These are phyloP conservation scores for Stropharia rugosoannulata DNA, from an alignment of 768 basidiomycete species.

Conservation along the genomic window DNA sequence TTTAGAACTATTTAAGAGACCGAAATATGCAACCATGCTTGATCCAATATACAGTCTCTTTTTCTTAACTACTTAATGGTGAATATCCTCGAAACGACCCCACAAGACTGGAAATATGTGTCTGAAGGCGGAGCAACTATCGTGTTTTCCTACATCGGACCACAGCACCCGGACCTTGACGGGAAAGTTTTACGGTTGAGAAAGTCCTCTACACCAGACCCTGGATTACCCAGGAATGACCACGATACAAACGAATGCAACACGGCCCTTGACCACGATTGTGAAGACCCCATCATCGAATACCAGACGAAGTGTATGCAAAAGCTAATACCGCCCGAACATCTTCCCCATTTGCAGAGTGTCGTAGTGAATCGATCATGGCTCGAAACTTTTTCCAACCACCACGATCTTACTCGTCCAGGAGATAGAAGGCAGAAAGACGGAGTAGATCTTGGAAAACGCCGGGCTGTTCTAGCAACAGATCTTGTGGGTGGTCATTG, in stretches of 20 bases:
- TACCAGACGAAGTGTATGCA: conserved; percentile 70
- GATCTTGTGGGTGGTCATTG: conserved; percentile 70
- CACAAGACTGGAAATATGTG: conserved; percentile 75
- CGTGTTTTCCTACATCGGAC: conserved; percentile 80
- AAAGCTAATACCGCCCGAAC: conserved; percentile 56
- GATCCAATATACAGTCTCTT: not conserved
- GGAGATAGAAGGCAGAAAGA: conserved; percentile 51
- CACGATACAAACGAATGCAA: not conserved
- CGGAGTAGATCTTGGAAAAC: conserved; percentile 52
- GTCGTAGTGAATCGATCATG: conserved; percentile 53
- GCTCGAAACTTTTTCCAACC: conserved; percentile 51
- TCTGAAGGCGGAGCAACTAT: conserved; percentile 93
- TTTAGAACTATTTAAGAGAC: too few species aligned
- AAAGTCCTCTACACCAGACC: conserved; percentile 39
- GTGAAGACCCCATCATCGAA: conserved; percentile 37
- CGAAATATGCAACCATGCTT: too few species aligned
- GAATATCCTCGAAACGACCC: conserved; percentile 32
- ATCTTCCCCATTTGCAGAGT: conserved; percentile 57
- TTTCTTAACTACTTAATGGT: conserved; percentile 17
- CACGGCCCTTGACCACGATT: conserved; percentile 19
- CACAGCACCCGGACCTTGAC: conserved; percentile 45
- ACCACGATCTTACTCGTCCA: conserved; percentile 55
- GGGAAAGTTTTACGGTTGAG: conserved; percentile 77
- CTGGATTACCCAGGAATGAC: not conserved
- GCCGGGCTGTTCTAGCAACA: conserved; percentile 71